Percentiles rank a stretch among this genome's conserved stretches.
These are phyloP conservation scores for Ceratobasidium papillatum DNA, from an alignment of 1,284 basidiomycete species.

Conservation along the genomic window DNA sequence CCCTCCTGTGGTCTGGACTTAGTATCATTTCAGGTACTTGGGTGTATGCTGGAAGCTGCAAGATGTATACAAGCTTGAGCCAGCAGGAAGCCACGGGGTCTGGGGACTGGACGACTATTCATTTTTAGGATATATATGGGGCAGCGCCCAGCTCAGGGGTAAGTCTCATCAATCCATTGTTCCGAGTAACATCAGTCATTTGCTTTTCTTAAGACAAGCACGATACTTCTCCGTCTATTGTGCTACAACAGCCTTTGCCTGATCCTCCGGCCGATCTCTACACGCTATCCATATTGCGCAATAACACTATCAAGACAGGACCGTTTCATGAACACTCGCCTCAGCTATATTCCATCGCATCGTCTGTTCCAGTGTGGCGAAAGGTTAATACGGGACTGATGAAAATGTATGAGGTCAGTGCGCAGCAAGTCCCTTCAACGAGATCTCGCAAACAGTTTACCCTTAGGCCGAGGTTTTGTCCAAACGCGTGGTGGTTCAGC, in stretches of 20 bases:
- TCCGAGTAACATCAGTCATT: conserved; percentile 43
- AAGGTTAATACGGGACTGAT: conserved; percentile 91
- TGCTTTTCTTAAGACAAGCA: conserved; percentile 47
- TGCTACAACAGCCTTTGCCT: conserved; percentile 61
- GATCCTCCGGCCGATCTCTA: conserved; percentile 73
- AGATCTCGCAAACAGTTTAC: background rate
- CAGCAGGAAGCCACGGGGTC: conserved; percentile 96
- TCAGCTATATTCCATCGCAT: conserved; percentile 85
- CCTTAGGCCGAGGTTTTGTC: conserved; percentile 88
- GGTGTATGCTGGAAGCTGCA: conserved; percentile 87
- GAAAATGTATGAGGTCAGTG: conserved; percentile 90
- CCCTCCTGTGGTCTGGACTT: background rate
- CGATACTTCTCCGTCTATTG: conserved; percentile 63
- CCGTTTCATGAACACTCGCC: conserved; percentile 95
- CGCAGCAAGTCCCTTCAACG: background rate
- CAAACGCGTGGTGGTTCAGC: conserved; percentile 97
- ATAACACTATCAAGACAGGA: conserved; percentile 82
- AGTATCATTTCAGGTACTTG: conserved; percentile 67
- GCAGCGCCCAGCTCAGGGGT: conserved; percentile 89
- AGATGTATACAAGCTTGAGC: conserved; percentile 90
- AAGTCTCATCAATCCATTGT: conserved; percentile 2
- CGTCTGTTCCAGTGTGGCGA: conserved; percentile 84
- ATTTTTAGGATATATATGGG: conserved; percentile 92
- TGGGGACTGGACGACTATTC: conserved; percentile 98
- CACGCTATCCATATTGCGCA: conserved; percentile 81